Base-by-base conservation (phyloP, 2,329 filamentous ascomycete genomes). In the Diaporthe citriasiana region DNA sequence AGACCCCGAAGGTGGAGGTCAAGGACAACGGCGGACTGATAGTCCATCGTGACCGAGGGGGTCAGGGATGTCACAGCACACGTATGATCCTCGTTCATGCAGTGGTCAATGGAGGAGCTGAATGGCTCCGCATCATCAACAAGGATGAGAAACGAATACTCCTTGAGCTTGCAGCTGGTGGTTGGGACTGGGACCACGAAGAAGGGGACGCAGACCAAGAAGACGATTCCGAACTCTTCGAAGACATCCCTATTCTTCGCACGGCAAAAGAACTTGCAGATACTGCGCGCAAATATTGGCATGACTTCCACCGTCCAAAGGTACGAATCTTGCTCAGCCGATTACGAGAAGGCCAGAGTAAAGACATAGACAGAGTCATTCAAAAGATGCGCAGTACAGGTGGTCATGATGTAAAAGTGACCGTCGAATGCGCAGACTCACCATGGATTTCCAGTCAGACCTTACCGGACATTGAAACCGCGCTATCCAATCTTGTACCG, bases 51-150 rank as follows among this genome's bases (percentile, higher is more conserved):
- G 27, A 25, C 9, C 42, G 42, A 51, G 13, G 15, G 15, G 51
- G 51, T 19, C 30, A 76, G 66, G 15, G 35, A 15, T 51, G 57
- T 17, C 15, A 51, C 42, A 60, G 50, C 38, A 51, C 30, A 15
- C 71, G 70, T 19, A 42, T 47, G 33, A 38, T 66, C 33, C 66
- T 57, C 9, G 72, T 77, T 6, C 80, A 83, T 51, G 82, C 81
- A 1, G 79, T 82, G 3, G 79, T 82, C 3, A 80, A 83, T 50
- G 78, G 79, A 40, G 82, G 82, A 6, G 78, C 78, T 1, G 78
- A 78, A 27, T 83, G 82, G 82, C 74, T 83, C 42, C 82, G 82
- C 38, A 79, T 83, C 60, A 55, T 83, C 30, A 79, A 77, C 57
- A 80, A 79, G n/a, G 78, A 79, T 0, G 77, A 80, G 45, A 75